Evolutionary conservation across 2,329 filamentous ascomycete genomes (phyloP).

Genomic region (Botryotinia convoluta): DNA sequence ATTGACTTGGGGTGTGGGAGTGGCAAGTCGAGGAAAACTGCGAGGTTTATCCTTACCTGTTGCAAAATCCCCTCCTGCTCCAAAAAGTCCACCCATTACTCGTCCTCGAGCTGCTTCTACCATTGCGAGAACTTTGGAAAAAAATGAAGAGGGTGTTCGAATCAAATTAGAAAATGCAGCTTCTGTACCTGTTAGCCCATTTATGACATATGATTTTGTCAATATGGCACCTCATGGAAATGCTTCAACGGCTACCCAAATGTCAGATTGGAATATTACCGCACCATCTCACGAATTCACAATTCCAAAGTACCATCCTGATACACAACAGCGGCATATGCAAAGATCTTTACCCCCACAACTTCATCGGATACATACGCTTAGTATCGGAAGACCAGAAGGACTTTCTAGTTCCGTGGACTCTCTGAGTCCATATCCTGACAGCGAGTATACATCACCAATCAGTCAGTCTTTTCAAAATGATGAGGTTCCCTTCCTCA

Average conservation of each 20-base stretch:
- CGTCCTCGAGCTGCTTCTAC: constrained; percentile 35
- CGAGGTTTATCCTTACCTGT: constrained; percentile 78
- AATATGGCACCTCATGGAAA: constrained; percentile 40
- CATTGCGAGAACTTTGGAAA: constrained; percentile 26
- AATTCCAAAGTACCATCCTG: constrained; percentile 22
- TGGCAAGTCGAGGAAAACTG: constrained; percentile 92
- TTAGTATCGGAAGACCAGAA: constrained; percentile 43
- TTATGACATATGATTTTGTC: constrained; percentile 42
- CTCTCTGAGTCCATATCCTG: constrained; percentile 50
- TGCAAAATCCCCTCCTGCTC: constrained; percentile 54
- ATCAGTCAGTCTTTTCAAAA: constrained; percentile 53
- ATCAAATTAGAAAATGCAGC: constrained; percentile 35
- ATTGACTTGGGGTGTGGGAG: constrained; percentile 93
- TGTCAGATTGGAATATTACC: constrained; percentile 38
- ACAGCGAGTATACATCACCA: constrained; percentile 55
- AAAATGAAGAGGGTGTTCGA: constrained; percentile 34
- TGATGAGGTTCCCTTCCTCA: constrained; percentile 56
- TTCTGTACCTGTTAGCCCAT: constrained; percentile 31
- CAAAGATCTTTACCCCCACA: constrained; percentile 45
- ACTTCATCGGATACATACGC: constrained; percentile 48
- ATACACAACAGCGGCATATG: constrained; percentile 31
- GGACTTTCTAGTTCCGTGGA: constrained; percentile 42
- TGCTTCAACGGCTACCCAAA: constrained; percentile 29
- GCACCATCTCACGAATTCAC: constrained; percentile 32
- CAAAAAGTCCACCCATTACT: constrained; percentile 37